phyloP scores from a whole-genome alignment of 352 stramenopile species.

The Nothophytophthora sp. region DNA sequence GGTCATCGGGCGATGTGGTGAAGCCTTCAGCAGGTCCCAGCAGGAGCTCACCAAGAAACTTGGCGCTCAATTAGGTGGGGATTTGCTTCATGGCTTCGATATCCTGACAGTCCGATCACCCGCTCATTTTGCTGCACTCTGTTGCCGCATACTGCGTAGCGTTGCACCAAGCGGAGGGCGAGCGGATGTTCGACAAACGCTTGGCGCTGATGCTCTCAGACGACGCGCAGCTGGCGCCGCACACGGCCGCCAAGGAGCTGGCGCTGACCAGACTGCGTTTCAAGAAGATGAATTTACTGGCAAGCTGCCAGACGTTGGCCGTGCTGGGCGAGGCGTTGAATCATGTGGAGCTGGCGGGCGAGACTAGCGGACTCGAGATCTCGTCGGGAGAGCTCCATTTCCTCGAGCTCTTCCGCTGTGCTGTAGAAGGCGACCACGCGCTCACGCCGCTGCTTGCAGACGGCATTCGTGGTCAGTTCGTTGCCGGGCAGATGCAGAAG shows the following conservation, averaged over 20 bases:
- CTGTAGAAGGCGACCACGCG: constrained; percentile 66
- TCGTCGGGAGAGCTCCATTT: constrained; percentile 62
- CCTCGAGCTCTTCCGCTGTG: constrained; percentile 65
- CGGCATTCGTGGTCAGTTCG: constrained; percentile 43
- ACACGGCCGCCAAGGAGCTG: constrained; percentile 60
- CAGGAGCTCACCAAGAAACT: constrained; percentile 48
- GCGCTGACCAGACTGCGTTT: constrained; percentile 52
- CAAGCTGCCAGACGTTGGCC: constrained; percentile 64
- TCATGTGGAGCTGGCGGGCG: constrained; percentile 41
- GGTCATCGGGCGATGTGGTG: constrained; percentile 36
- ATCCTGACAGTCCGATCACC: neutral
- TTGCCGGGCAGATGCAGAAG: constrained; percentile 38
- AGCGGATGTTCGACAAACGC: constrained; percentile 64
- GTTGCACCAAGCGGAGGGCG: constrained; percentile 58
- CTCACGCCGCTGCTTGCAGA: constrained; percentile 62
- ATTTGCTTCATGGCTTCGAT: neutral
- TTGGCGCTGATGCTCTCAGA: constrained; percentile 53
- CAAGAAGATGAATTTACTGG: constrained; percentile 56
- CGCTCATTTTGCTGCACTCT: constrained; percentile 19
- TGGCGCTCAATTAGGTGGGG: constrained; percentile 39
- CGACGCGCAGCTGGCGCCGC: constrained; percentile 51
- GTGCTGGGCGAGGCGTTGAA: constrained; percentile 50
- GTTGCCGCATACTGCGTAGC: constrained; percentile 24
- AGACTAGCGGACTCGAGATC: constrained; percentile 45
- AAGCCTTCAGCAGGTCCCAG: constrained; percentile 51